phyloP scores from a whole-genome alignment of 2,329 filamentous ascomycete genomes.

The Arthrobotrys conoides region DNA sequence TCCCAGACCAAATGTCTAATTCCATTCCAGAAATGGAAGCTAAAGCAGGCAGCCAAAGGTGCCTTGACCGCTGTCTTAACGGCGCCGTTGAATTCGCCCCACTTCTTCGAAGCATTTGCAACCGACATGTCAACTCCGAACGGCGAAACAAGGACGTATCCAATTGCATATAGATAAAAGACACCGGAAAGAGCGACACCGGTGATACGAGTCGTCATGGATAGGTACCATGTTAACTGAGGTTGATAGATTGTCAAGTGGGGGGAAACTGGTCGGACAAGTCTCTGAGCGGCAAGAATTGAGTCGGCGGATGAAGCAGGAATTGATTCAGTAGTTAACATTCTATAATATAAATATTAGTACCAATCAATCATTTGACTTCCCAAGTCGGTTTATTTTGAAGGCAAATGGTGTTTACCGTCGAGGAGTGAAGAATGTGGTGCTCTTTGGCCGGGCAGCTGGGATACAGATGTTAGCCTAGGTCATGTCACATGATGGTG shows the following conservation, averaged over 20 bases:
- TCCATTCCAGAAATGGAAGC: conserved; percentile 79
- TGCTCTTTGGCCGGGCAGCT: conserved; percentile 46
- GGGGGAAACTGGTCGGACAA: conserved; percentile 83
- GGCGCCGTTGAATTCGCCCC: conserved; percentile 74
- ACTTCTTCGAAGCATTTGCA: conserved; percentile 75
- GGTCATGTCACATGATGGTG: neutral
- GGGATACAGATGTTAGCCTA: conserved; percentile 21
- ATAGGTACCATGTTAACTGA: conserved; percentile 86
- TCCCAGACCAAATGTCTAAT: conserved; percentile 81
- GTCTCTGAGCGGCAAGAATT: conserved; percentile 85
- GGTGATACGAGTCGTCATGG: conserved; percentile 86
- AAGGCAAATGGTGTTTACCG: conserved; percentile 51
- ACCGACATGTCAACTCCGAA: conserved; percentile 80
- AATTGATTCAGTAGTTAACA: conserved; percentile 74
- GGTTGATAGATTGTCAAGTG: conserved; percentile 89
- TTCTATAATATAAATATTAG: conserved; percentile 63
- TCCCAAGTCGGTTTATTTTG: neutral
- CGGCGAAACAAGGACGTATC: conserved; percentile 84
- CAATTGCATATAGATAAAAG: conserved; percentile 83
- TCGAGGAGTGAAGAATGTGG: conserved; percentile 51
- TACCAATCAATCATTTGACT: conserved; percentile 18
- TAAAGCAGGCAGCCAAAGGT: conserved; percentile 75
- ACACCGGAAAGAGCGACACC: conserved; percentile 79
- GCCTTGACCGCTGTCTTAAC: conserved; percentile 75
- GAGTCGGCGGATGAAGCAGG: conserved; percentile 72